Evolutionary conservation across 73 alveolate species (phyloP).

Genomic region (Symbiodinium natans): DNA sequence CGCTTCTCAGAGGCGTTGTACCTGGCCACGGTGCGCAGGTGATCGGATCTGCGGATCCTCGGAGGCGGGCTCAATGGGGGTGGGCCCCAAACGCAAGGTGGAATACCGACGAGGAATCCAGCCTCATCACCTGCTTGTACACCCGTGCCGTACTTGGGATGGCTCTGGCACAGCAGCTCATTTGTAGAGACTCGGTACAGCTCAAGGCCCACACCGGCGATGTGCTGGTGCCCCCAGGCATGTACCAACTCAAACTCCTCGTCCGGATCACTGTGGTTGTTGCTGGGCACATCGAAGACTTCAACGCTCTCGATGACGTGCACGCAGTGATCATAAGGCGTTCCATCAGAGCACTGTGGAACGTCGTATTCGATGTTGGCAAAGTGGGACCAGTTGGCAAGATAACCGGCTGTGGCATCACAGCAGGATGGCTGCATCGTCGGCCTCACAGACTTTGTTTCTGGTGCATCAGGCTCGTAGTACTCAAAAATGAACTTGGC

Average conservation of each 20-base stretch:
- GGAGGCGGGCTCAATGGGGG: constrained; percentile 85
- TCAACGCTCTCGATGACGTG: constrained; percentile 56
- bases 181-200: constrained; percentile 35
- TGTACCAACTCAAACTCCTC: constrained; percentile 85
- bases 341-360: constrained; percentile 58
- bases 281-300: constrained; percentile 16
- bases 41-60: constrained; percentile 44
- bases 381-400: neutral
- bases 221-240: constrained; percentile 93
- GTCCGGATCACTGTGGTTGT: constrained; percentile 9
- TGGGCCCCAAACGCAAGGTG: constrained; percentile 91
- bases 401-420: constrained; percentile 56
- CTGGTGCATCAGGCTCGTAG: constrained; percentile 70
- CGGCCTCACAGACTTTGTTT: neutral
- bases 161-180: constrained; percentile 76
- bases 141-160: constrained; percentile 59
- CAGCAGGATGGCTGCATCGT: constrained; percentile 78
- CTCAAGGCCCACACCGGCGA: constrained; percentile 54
- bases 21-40: constrained; percentile 85
- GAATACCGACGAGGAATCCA: constrained; percentile 61
- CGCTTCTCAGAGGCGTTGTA: constrained; percentile 58
- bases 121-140: constrained; percentile 37
- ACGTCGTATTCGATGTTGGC: constrained; percentile 73
- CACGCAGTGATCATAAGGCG: constrained; percentile 53
- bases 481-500: constrained; percentile 78